These are phyloP conservation scores for Moniliophthora roreri DNA, from an alignment of 1,284 basidiomycete genomes.

Conservation along the genomic window DNA sequence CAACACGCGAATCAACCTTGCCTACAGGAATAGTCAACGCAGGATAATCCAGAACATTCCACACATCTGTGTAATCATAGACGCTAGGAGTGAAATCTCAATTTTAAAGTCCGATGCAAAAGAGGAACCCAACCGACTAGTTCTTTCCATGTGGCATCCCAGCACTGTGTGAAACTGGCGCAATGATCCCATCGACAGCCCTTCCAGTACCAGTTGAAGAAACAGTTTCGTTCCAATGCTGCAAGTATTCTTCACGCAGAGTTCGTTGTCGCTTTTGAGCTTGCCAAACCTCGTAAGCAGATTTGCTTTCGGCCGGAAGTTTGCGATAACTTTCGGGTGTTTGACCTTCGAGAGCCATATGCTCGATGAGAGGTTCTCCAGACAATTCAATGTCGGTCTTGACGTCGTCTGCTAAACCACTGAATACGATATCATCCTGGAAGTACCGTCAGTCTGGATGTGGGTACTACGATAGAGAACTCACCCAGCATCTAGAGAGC, in stretches of 20 bases:
- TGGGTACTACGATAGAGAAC: too few relatives aligned
- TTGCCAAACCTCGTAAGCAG: conserved; percentile 43
- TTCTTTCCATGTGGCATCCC: conserved; percentile 30
- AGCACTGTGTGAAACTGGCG: conserved; percentile 32
- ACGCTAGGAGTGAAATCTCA: conserved; percentile 24
- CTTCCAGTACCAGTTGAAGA: conserved; percentile 39
- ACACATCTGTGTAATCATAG: conserved; percentile 47
- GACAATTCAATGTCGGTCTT: too few relatives aligned
- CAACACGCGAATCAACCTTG: conserved; percentile 39
- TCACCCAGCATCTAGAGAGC: conserved; percentile 10
- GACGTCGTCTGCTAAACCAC: too few relatives aligned
- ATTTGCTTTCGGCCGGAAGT: conserved; percentile 14
- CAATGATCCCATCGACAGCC: conserved; percentile 44
- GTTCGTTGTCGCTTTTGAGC: conserved; percentile 20
- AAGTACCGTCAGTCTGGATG: too few relatives aligned
- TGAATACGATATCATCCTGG: too few relatives aligned
- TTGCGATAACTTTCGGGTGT: conserved; percentile 13
- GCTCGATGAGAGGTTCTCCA: too few relatives aligned
- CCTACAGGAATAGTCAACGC: conserved; percentile 55
- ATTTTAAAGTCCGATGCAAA: neutral
- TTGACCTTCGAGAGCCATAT: too few relatives aligned
- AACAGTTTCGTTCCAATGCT: conserved; percentile 41
- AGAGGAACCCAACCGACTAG: neutral
- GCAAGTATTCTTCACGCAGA: conserved; percentile 16
- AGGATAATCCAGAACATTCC: conserved; percentile 60